Evolutionary conservation across 2,329 filamentous ascomycete genomes (phyloP), one percentile per base, ranked within the genome.

Genomic region (Monosporascus cannonballus): DNA sequence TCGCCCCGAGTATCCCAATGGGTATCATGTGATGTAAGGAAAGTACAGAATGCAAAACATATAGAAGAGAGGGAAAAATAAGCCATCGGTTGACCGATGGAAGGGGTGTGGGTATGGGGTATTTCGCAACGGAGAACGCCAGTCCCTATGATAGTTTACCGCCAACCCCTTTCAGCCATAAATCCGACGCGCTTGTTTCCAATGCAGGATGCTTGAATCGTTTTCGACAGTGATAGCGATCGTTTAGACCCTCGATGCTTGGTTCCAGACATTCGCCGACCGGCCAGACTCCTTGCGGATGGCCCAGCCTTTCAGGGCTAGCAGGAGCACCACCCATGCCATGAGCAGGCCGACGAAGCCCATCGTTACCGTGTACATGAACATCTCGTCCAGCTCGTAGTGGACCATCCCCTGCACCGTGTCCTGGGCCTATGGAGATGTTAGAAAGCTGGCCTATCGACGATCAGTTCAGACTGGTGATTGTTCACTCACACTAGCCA

Each of bases 261-360:
- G 51, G 18, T 52, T 53, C 59, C 59, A 61, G 2, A 54, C 51
- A 47, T 53, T 56, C 8, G 54, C 49, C 20, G 56, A 44, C 20
- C 49, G 49, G 15, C 59, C 61, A 1, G 62, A 61, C 62, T 81
- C 78, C 50, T 66, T 72, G 48, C 78, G 74, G 17, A 82, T 71
- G 4, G 90, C 90, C 90, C 90, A 96, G 25, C 91, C 92, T 71
- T 96, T 96, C 66, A 96, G 72, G 25, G 90, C 87, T 54, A 96
- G 81, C 11, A 88, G 74, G 27, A 91, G 64, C 20, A 95, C 80
- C 51, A 87, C 80, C 85, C 89, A 96, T 0, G 91, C 85, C 88
- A 96, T 93, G 49, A 96, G 70, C 49, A 96, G 76, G 2, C 86
- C 87, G 1, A 90, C 89, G 6, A 95, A 67, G 2, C 92, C 93